Conservation (phyloP, 83 land plant species). For the Diphasiastrum complanatum region DNA sequence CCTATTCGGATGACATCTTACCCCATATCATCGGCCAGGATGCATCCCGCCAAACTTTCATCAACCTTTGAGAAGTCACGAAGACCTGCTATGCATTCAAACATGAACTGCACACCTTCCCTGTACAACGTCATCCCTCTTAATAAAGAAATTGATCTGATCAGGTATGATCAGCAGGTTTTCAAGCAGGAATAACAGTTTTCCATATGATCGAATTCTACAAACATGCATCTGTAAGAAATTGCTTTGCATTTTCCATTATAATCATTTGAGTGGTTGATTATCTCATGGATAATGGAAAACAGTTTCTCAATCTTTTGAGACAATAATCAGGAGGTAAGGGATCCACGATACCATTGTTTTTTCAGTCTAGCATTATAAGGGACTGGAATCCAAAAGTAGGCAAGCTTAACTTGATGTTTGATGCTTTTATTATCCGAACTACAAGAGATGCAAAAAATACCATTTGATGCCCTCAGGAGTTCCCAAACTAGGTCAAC, state of each 20-base stretch:
- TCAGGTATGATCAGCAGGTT: neutral
- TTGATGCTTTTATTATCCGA: too few species aligned
- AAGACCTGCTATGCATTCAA: constrained; percentile 88
- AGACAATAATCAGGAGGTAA: too few species aligned
- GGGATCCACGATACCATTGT: too few species aligned
- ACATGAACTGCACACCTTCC: constrained; percentile 99
- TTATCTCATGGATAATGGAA: neutral
- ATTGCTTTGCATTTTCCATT: neutral
- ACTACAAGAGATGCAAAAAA: too few species aligned
- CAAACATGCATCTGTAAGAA: constrained; percentile 1
- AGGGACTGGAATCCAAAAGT: too few species aligned
- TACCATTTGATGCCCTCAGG: too few species aligned
- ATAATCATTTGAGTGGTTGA: neutral
- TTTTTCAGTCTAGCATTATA: too few species aligned
- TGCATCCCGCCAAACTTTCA: constrained; percentile 56
- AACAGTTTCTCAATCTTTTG: too few species aligned
- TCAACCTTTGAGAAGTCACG: constrained; percentile 42
- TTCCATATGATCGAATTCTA: neutral
- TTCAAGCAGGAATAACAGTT: neutral
- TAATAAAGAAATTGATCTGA: neutral
- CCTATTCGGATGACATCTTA: constrained; percentile 30
- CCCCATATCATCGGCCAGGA: constrained; percentile 99
- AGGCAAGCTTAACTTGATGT: too few species aligned
- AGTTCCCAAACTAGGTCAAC: neutral
- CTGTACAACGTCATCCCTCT: constrained; percentile 42